phyloP scores from a whole-genome alignment of 2,329 filamentous ascomycete genomes.

The Cordyceps pruinosa region DNA sequence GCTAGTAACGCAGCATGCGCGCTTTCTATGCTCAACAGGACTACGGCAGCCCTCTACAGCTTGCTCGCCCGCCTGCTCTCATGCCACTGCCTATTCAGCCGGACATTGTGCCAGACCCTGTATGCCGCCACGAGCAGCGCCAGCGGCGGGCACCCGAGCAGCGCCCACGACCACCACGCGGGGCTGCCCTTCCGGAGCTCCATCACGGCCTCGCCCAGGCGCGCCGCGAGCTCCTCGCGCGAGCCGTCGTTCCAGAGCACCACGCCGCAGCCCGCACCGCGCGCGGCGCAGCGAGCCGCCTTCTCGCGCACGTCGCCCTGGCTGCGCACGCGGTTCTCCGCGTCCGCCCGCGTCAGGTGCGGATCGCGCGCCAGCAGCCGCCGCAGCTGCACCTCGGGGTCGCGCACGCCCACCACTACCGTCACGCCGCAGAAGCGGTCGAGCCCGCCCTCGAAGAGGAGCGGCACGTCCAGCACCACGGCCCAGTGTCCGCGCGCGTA shows the following conservation, averaged over 20 bases:
- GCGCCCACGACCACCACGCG: constrained; percentile 74
- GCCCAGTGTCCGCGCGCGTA: constrained; percentile 78
- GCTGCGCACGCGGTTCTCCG: constrained; percentile 75
- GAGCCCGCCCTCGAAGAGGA: constrained; percentile 83
- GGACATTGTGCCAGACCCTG: constrained; percentile 66
- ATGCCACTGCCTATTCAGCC: constrained; percentile 65
- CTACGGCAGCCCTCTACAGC: no score
- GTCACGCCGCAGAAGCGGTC: constrained; percentile 81
- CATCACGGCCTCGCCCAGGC: constrained; percentile 60
- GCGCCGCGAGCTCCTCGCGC: constrained; percentile 58
- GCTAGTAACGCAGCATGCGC: no score
- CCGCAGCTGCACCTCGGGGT: constrained; percentile 75
- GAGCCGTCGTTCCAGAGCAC: constrained; percentile 89
- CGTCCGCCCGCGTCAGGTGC: constrained; percentile 78
- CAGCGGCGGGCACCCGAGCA: constrained; percentile 65
- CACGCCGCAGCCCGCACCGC: constrained; percentile 59
- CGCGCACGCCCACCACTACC: constrained; percentile 76
- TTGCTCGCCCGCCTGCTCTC: constrained; percentile 38
- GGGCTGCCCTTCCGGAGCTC: constrained; percentile 59
- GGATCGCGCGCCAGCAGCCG: constrained; percentile 68
- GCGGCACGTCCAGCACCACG: constrained; percentile 83
- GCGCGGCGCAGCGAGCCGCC: constrained; percentile 63
- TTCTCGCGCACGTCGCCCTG: constrained; percentile 84
- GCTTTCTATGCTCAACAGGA: no score
- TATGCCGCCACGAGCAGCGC: constrained; percentile 62